Evolutionary conservation across 441 rosid species (phyloP).

Genomic region (Arabidopsis hybrid): DNA sequence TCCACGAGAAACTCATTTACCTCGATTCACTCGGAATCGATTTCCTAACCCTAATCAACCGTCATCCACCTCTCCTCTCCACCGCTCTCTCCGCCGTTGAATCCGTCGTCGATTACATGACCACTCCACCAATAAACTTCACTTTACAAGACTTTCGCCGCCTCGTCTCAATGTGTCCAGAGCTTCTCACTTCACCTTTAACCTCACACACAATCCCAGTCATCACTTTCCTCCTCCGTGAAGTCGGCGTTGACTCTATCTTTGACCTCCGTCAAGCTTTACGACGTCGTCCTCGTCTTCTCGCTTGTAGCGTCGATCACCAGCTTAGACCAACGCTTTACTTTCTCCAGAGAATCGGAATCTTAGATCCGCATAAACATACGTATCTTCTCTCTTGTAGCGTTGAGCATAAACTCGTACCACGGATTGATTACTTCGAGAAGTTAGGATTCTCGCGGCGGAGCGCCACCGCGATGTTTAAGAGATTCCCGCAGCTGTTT

Average conservation of each 20-base stretch:
- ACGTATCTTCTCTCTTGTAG: slow-evolving; percentile 79
- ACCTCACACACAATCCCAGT: slow-evolving; percentile 57
- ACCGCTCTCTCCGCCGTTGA: slow-evolving; percentile 57
- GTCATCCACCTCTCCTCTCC: slow-evolving; percentile 64
- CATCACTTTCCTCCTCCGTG: slow-evolving; percentile 91
- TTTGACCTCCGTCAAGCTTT: slow-evolving; percentile 63
- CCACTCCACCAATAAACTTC: slow-evolving; percentile 58
- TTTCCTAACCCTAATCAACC: slow-evolving; percentile 57
- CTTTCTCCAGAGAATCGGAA: slow-evolving; percentile 83
- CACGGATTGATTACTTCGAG: slow-evolving; percentile 69
- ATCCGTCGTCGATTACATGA: slow-evolving; percentile 69
- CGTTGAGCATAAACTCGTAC: slow-evolving; percentile 74
- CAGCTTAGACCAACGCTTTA: slow-evolving; percentile 78
- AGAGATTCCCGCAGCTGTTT: slow-evolving; percentile 81
- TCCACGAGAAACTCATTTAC: slow-evolving; percentile 78
- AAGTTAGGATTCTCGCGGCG: slow-evolving; percentile 66
- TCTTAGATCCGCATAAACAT: slow-evolving; percentile 65
- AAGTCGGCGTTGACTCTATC: slow-evolving; percentile 58
- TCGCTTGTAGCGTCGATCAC: slow-evolving; percentile 66
- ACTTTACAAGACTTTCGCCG: slow-evolving; percentile 64
- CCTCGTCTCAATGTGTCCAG: slow-evolving; percentile 82
- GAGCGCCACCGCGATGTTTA: slow-evolving; percentile 64
- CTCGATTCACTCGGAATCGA: slow-evolving; percentile 89
- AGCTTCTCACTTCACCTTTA: slow-evolving; percentile 57
- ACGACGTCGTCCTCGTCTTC: slow-evolving; percentile 83